These are phyloP conservation scores for Mycosphaerella sp. DNA, from an alignment of 2,329 filamentous ascomycete genomes.

Conservation along the genomic window DNA sequence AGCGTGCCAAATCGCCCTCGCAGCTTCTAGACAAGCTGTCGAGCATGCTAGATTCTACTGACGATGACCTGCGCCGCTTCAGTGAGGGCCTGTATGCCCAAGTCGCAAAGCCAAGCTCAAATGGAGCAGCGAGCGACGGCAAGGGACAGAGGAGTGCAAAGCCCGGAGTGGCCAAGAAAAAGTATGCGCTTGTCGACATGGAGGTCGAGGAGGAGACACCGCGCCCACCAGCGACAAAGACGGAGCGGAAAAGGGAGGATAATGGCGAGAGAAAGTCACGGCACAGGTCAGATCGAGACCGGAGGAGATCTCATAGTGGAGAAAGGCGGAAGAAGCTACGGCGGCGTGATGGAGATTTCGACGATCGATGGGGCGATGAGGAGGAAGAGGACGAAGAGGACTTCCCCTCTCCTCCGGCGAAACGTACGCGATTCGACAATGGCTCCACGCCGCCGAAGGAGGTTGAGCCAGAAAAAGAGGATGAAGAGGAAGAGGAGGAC, in stretches of 20 bases:
- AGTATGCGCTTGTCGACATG: slow-evolving; percentile 51
- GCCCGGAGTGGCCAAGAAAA: slow-evolving; percentile 39
- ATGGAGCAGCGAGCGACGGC: slow-evolving; percentile 10
- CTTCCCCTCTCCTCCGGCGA: slow-evolving; percentile 62
- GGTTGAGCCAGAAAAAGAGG: slow-evolving; percentile 19
- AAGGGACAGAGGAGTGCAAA: slow-evolving; percentile 17
- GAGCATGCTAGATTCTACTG: slow-evolving; percentile 46
- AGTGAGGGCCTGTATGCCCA: slow-evolving; percentile 42
- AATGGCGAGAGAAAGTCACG: slow-evolving; percentile 34
- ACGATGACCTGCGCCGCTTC: slow-evolving; percentile 43
- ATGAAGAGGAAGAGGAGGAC: slow-evolving; percentile 31
- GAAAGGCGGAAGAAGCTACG: slow-evolving; percentile 47
- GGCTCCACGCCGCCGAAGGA: slow-evolving; percentile 33
- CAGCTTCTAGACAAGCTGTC: slow-evolving; percentile 47
- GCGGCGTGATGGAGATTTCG: slow-evolving; percentile 53
- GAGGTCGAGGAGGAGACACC: slow-evolving; percentile 39
- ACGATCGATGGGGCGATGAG: slow-evolving; percentile 77
- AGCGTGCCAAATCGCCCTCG: slow-evolving; percentile 43
- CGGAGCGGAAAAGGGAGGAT: slow-evolving; percentile 20
- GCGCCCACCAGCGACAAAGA: slow-evolving; percentile 11
- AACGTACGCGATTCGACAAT: slow-evolving; percentile 63
- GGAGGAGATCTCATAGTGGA: slow-evolving; percentile 29
- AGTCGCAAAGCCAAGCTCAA: slow-evolving; percentile 26
- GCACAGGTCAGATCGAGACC: slow-evolving; percentile 35
- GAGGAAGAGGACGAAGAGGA: slow-evolving; percentile 48